Evolutionary conservation across 139 green algal species (phyloP), one percentile per base, ranked within the genome.

Genomic region (Chlamydomonas sphaeroides): DNA sequence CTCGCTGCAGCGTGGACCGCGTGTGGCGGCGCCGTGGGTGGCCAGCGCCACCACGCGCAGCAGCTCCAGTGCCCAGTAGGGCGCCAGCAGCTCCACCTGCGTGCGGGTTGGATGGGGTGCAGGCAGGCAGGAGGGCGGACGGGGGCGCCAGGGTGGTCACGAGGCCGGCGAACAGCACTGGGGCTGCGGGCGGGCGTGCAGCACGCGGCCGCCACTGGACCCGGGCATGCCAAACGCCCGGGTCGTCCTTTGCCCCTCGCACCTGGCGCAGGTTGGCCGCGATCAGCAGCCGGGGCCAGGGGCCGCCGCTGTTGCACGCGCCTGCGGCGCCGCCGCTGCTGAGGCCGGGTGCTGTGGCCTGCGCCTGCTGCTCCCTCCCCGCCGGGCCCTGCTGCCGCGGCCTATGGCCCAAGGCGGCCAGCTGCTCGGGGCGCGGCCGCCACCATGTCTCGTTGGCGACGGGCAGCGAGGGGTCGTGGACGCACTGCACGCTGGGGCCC

Each of bases 11-110:
- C n/a, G n/a, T n/a, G n/a, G n/a, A n/a, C n/a, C n/a, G n/a, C n/a
- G n/a, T n/a, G n/a, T n/a, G 20, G 53, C 53, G 26, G 20, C 20
- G 7, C 17, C 11, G 21, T 62, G 53, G 53, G 26, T 5, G 18
- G 53, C 53, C 70, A 78, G 66, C 23, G 35, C 51, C 25, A 78
- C 51, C 35, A 25, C 35, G 0, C 70, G 49, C 33, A 78, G 51
- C 49, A 78, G 30, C 70, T 78, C 70, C 70, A 78, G 35, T 3
- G 23, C 53, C 70, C 70, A 78, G 30, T 53, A 78, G 10, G 70
- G 70, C 70, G 51, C 35, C 51, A 78, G 70, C 51, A 78, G 70
- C 70, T 78, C 70, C 51, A 53, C 48, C 48, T 77, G 45, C 11
- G 28, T 30, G 68, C 53, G 53, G 20, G 53, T n/a, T 26, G 53